phyloP scores from a whole-genome alignment of 2,329 filamentous ascomycete species.

The Dothistroma pini region DNA sequence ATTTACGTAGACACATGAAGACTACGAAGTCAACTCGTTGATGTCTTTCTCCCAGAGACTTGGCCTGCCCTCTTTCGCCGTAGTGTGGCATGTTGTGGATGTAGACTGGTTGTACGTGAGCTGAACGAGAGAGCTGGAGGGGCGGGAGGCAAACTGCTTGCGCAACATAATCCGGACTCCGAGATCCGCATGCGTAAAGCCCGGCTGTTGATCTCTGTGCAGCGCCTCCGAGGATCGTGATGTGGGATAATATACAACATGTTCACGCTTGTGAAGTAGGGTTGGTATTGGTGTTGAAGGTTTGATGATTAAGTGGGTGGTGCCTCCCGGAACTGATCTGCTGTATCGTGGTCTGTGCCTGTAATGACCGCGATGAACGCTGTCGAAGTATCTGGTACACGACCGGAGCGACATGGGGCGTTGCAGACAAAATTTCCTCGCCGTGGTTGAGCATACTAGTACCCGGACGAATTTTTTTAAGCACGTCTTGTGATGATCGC shows the following conservation, averaged over 20 bases:
- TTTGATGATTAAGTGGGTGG: not conserved
- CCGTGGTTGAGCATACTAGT: no score
- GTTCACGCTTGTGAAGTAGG: not conserved
- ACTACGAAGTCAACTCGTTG: not conserved
- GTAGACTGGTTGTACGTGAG: not conserved
- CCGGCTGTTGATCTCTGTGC: not conserved
- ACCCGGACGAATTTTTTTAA: no score
- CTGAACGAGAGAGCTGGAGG: not conserved
- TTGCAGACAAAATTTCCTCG: no score
- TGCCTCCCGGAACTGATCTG: not conserved
- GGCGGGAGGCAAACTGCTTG: no score
- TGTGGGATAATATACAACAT: not conserved
- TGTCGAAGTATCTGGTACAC: no score
- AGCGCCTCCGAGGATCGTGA: not conserved
- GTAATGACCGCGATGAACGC: not conserved
- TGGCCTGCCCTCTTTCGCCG: not conserved
- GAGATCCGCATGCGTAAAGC: not conserved
- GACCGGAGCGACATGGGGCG: no score
- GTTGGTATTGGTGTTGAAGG: not conserved
- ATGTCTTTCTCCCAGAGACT: not conserved
- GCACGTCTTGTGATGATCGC: no score
- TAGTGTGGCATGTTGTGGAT: not conserved
- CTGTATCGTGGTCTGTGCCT: not conserved
- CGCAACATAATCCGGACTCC: no score
- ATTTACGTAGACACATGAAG: not conserved